Evolutionary conservation across 805 yeast species (phyloP).

Genomic region (Candida ulmi): DNA sequence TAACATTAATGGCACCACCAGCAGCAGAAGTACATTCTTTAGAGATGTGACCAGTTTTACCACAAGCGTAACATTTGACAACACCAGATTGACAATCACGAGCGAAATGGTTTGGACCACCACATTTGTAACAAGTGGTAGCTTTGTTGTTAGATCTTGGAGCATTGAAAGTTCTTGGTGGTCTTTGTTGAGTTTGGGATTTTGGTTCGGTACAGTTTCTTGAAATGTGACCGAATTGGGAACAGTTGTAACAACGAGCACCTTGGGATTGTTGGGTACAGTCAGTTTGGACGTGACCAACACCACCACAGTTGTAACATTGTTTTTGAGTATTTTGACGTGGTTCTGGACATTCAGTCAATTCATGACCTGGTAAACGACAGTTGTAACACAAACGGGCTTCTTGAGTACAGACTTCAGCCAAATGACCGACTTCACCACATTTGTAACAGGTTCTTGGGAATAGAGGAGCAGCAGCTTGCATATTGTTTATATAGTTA

Average conservation of each 20-base stretch:
- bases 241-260: conserved; percentile 76
- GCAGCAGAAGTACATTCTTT: conserved; percentile 67
- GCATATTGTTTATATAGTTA: not conserved
- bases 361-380: conserved; percentile 84
- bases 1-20: conserved; percentile 37
- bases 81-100: conserved; percentile 73
- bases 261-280: conserved; percentile 55
- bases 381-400: conserved; percentile 92
- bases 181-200: conserved; percentile 13
- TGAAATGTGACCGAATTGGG: conserved; percentile 76
- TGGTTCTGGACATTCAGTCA: conserved; percentile 84
- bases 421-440: conserved; percentile 88
- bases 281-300: conserved; percentile 85
- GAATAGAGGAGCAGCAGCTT: conserved; percentile 26
- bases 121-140: conserved; percentile 81
- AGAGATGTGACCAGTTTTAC: conserved; percentile 83
- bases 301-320: conserved; percentile 89
- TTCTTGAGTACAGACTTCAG: conserved; percentile 79
- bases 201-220: conserved; percentile 61
- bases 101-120: conserved; percentile 91
- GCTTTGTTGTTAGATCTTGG: conserved; percentile 25
- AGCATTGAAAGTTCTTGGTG: conserved; percentile 13
- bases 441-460: conserved; percentile 87
- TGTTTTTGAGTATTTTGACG: conserved; percentile 80
- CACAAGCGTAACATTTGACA: conserved; percentile 89